Evolutionary conservation across 768 basidiomycete species (phyloP).

Genomic region (Collybia sordida): DNA sequence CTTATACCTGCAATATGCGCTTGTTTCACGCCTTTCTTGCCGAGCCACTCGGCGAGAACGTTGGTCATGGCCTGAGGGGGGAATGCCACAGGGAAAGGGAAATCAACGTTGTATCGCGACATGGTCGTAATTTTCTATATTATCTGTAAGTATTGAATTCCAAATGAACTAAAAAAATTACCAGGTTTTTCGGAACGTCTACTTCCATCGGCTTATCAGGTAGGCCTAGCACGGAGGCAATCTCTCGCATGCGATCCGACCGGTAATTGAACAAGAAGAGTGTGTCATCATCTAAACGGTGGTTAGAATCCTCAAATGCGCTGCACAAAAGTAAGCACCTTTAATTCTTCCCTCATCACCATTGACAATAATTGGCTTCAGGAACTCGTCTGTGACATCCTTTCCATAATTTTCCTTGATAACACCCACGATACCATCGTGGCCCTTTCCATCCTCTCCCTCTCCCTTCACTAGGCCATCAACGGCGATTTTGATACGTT

Average conservation of each 20-base stretch:
- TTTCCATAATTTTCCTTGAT: constrained; percentile 77
- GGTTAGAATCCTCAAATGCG: neutral
- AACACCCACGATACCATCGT: constrained; percentile 39
- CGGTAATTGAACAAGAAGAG: constrained; percentile 98
- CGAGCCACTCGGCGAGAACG: constrained; percentile 91
- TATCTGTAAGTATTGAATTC: neutral
- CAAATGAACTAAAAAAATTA: constrained; percentile 30
- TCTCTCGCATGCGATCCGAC: constrained; percentile 94
- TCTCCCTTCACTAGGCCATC: constrained; percentile 82
- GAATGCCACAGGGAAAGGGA: constrained; percentile 88
- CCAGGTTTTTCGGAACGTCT: constrained; percentile 76
- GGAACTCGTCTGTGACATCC: constrained; percentile 91
- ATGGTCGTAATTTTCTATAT: constrained; percentile 84
- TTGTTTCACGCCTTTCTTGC: constrained; percentile 77
- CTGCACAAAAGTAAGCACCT: constrained; percentile 38
- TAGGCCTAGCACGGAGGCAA: constrained; percentile 76
- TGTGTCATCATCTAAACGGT: constrained; percentile 70
- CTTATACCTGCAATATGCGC: constrained; percentile 79
- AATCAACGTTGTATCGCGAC: constrained; percentile 91
- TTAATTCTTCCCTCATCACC: constrained; percentile 79
- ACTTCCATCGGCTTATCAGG: constrained; percentile 86
- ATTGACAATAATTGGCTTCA: constrained; percentile 91
- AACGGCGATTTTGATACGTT: constrained; percentile 85
- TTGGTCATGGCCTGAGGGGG: constrained; percentile 94
- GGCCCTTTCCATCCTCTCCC: constrained; percentile 47